A percentile compares a stretch with the other conserved stretches of the same genome.
Conservation (phyloP, 441 rosid genomes). For the Croton laevigatus region DNA sequence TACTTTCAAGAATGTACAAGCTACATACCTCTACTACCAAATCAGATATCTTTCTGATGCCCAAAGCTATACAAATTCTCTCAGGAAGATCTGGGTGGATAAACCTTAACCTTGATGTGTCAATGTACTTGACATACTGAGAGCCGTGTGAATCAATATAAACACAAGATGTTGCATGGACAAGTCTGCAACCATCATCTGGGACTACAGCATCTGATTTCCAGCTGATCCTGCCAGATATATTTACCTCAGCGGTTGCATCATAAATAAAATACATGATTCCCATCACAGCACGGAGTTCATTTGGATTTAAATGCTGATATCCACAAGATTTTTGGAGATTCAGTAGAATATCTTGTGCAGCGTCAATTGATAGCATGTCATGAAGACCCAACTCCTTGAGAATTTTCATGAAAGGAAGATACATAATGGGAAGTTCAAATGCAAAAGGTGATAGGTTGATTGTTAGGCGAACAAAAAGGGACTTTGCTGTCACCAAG, state of each 20-base stretch:
- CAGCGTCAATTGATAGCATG: slow-evolving; percentile 66
- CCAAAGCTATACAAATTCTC: slow-evolving; percentile 64
- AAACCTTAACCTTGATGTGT: slow-evolving; percentile 78
- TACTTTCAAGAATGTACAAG: slow-evolving; percentile 11
- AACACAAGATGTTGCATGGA: slow-evolving; percentile 78
- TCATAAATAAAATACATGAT: slow-evolving; percentile 73
- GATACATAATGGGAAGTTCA: slow-evolving; percentile 84
- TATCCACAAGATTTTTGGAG: slow-evolving; percentile 86
- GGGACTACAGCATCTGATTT: slow-evolving; percentile 73
- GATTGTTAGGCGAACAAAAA: slow-evolving; percentile 74
- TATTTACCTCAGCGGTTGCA: slow-evolving; percentile 36
- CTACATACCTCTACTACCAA: slow-evolving; percentile 76
- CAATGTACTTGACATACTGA: slow-evolving; percentile 62
- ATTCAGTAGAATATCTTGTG: slow-evolving; percentile 67
- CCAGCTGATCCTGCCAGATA: slow-evolving; percentile 31
- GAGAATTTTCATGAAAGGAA: slow-evolving; percentile 80
- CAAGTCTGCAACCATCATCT: slow-evolving; percentile 96
- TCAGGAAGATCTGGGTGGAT: slow-evolving; percentile 83
- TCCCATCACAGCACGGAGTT: slow-evolving; percentile 97
- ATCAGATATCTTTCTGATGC: slow-evolving; percentile 88
- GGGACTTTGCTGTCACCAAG: slow-evolving; percentile 72
- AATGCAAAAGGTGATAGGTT: slow-evolving; percentile 96
- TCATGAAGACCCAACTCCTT: slow-evolving; percentile 93
- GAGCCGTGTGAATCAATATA: slow-evolving; percentile 85
- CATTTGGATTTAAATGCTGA: slow-evolving; percentile 92